phyloP scores from a whole-genome alignment of 345 rosid species.

The Acer campestre region DNA sequence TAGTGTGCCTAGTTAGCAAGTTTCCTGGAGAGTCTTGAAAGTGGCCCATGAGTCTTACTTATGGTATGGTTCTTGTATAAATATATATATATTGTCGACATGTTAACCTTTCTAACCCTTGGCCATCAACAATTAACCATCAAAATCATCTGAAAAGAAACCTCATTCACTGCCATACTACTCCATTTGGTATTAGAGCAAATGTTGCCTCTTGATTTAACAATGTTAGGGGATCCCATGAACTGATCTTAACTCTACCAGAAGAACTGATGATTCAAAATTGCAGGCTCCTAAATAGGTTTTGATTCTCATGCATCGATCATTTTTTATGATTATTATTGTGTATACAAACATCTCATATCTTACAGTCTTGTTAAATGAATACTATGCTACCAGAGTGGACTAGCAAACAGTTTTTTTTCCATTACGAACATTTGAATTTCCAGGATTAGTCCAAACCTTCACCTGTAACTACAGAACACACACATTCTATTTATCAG shows the following conservation, averaged over 20 bases:
- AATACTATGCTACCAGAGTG: not conserved
- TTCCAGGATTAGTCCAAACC: not conserved
- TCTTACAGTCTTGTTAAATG: not conserved
- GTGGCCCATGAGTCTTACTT: not conserved
- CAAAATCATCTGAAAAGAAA: not conserved
- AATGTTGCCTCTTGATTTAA: no score
- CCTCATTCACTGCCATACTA: not conserved
- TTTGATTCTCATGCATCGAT: not conserved
- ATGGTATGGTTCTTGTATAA: not conserved
- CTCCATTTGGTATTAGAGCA: no score
- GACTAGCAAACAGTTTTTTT: not conserved
- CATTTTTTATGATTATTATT: not conserved
- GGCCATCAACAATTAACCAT: not conserved
- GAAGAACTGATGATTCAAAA: not conserved
- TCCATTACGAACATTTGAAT: not conserved
- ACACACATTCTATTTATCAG: not conserved
- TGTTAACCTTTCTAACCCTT: not conserved
- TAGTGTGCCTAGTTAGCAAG: not conserved
- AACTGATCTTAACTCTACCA: no score
- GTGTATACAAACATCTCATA: not conserved
- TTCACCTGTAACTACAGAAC: not conserved
- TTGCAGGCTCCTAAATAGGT: not conserved
- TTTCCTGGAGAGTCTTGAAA: no score
- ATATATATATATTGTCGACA: no score
- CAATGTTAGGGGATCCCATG: no score